Base-by-base conservation (phyloP, 2,329 filamentous ascomycete species). In the Botrytis sinoallii region DNA sequence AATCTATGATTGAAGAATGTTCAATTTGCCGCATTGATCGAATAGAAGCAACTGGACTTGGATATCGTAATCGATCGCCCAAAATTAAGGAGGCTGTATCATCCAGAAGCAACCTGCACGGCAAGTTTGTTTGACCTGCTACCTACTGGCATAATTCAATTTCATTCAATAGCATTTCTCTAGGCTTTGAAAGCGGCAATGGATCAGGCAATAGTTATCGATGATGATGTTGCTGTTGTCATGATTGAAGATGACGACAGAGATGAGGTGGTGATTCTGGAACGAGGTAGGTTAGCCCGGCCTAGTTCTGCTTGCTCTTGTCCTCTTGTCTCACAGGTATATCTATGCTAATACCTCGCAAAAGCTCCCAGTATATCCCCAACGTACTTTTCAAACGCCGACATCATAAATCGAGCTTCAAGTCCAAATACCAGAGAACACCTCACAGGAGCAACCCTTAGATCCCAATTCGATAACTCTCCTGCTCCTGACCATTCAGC, bases 181-280 rank as follows among this genome's bases (percentile, higher is more conserved):
- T 57, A 18, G 9, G 6, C 22, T 42, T 22, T n/a, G n/a, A n/a
- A 57, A 42, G 12, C 1, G 0, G 35, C 48, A 57, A 69, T 69
- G 66, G 35, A 44, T 25, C 35, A 67, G n/a, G 70, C 61, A 42
- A 67, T 67, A 35, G 18, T 44, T 4, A 67, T 72, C 57, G 46
- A 72, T 12, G 70, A 59, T 6, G 59, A 65, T 64, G 46, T 38
- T 57, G 61, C 35, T 60, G 22, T 35, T 46, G 10, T 38, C 22
- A 46, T 44, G 14, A 46, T 70, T 38, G 22, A 63, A 63, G 29
- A 63, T 46, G 52, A 63, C 16, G 52, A 70, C 22, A 63, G 20
- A 46, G 55, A 70, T n/a, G 55, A 63, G 22, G 40, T 70, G 20
- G 55, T 44, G 60, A 22, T 70, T 70, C 68, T 63, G 46, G 68